phyloP scores from a whole-genome alignment of 768 basidiomycete genomes.

The Trametes elegans region DNA sequence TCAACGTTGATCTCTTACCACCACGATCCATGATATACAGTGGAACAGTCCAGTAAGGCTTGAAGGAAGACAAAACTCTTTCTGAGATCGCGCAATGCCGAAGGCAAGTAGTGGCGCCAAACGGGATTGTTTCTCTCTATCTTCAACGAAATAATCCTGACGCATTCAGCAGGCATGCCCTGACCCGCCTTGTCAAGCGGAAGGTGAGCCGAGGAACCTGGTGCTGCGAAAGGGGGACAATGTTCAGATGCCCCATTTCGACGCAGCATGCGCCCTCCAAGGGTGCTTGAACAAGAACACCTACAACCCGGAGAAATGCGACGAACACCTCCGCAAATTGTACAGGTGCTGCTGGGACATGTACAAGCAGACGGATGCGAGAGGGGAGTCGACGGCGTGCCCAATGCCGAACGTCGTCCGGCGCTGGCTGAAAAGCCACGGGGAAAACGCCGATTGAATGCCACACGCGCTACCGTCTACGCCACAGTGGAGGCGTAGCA shows the following conservation, averaged over 20 bases:
- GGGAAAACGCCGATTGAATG: slow-evolving; percentile 23
- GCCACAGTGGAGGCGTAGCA: slow-evolving; percentile 36
- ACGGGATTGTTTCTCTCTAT: neutral
- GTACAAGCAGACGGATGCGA: slow-evolving; percentile 42
- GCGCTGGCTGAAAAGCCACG: slow-evolving; percentile 59
- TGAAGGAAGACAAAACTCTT: no score
- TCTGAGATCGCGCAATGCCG: neutral
- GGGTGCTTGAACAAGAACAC: slow-evolving; percentile 62
- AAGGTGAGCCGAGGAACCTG: slow-evolving; percentile 17
- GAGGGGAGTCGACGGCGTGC: slow-evolving; percentile 58
- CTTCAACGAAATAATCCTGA: neutral
- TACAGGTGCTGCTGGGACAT: slow-evolving; percentile 63
- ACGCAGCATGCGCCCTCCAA: slow-evolving; percentile 61
- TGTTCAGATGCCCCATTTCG: neutral
- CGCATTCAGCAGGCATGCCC: neutral
- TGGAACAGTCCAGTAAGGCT: no score
- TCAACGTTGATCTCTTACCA: no score
- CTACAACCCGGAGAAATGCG: slow-evolving; percentile 62
- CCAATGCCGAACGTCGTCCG: slow-evolving; percentile 51
- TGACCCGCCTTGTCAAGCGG: slow-evolving; percentile 26
- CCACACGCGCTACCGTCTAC: slow-evolving; percentile 61
- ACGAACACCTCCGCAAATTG: slow-evolving; percentile 46
- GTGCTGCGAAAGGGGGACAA: neutral
- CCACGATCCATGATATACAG: no score
- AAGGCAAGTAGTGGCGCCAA: neutral